These are phyloP conservation scores for Podospora pseudopauciseta DNA, from an alignment of 495 filamentous ascomycete species.

Conservation along the genomic window DNA sequence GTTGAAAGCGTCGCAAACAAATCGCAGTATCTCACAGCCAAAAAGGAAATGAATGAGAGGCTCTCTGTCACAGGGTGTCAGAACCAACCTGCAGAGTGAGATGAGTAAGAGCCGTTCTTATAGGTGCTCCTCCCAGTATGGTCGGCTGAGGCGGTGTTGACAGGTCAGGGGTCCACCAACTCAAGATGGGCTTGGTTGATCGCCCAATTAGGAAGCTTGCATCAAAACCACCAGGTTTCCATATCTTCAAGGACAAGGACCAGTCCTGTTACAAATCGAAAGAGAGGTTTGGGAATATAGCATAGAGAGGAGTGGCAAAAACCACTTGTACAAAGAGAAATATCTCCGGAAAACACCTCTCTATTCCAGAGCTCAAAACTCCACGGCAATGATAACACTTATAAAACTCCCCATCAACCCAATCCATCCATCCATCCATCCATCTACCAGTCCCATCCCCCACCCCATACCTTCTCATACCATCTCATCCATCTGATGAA, in stretches of 20 bases:
- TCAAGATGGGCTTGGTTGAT: conserved; percentile 7
- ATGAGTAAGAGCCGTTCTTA: neutral
- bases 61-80: neutral
- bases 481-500: neutral
- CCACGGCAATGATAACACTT: neutral
- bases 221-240: conserved; percentile 3
- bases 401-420: neutral
- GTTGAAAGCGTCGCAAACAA: neutral
- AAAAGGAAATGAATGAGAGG: neutral
- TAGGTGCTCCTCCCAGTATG: too few species aligned
- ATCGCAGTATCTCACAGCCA: neutral
- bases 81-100: neutral
- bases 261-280: neutral
- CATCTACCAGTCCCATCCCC: too few species aligned
- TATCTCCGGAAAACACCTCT: neutral
- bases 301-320: too few species aligned
- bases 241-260: neutral
- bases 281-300: too few species aligned
- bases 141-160: neutral
- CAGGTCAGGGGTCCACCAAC: conserved; percentile 8
- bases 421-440: neutral
- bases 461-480: neutral
- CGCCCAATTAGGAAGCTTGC: conserved; percentile 20
- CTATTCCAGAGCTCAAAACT: neutral
- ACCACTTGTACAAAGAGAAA: neutral